Evolutionary conservation across 2,329 filamentous ascomycete genomes (phyloP).

Genomic region (Apiospora saccharicola): DNA sequence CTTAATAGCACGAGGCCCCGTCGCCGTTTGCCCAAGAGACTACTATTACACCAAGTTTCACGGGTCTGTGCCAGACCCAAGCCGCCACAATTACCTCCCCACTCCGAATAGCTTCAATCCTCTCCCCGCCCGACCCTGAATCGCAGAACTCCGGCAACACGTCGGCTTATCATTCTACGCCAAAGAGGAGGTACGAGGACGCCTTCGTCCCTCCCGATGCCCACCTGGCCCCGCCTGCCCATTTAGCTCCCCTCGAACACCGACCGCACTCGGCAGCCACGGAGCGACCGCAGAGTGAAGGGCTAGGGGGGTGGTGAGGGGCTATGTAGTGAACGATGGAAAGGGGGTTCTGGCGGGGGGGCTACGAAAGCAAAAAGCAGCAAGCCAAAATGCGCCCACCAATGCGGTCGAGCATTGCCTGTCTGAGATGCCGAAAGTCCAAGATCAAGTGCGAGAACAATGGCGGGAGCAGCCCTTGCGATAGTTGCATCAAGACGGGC

Average conservation of each 20-base stretch:
- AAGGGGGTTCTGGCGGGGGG: constrained; percentile 42
- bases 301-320: constrained; percentile 33
- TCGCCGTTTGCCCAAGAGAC: constrained; percentile 4
- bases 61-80: constrained; percentile 50
- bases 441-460: constrained; percentile 90
- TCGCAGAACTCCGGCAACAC: constrained; percentile 31
- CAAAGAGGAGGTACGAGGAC: constrained; percentile 48
- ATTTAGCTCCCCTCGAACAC: constrained; percentile 34
- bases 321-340: constrained; percentile 41
- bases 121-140: constrained; percentile 52
- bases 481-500: constrained; percentile 75
- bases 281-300: constrained; percentile 35
- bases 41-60: constrained; percentile 30
- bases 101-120: constrained; percentile 59
- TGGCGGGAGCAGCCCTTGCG: constrained; percentile 74
- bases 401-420: constrained; percentile 83
- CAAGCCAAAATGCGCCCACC: constrained; percentile 53
- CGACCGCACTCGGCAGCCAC: constrained; percentile 37
- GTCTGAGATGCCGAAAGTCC: constrained; percentile 76
- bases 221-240: constrained; percentile 39
- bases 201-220: constrained; percentile 43
- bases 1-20: constrained; percentile 3
- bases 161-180: constrained; percentile 42
- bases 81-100: constrained; percentile 59
- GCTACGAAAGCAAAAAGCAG: constrained; percentile 50